Evolutionary conservation across 2,329 filamentous ascomycete genomes (phyloP).

Genomic region (Neonectria ditissima): DNA sequence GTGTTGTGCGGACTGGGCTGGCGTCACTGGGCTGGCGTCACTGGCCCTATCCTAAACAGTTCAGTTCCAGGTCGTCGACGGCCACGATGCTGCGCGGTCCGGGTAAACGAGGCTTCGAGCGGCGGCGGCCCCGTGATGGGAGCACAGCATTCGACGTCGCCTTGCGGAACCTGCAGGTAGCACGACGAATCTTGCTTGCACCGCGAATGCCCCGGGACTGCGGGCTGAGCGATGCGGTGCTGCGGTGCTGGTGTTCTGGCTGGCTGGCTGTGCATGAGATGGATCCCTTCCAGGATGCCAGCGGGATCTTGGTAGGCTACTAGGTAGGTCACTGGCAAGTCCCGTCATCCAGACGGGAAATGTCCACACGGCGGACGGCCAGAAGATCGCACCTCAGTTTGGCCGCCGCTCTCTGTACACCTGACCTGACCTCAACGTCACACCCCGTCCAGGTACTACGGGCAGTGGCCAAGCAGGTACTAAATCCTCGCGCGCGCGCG

Average conservation of each 20-base stretch:
- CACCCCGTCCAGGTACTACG: conserved; percentile 11
- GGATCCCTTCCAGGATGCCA: neutral
- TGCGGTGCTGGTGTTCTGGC: no score
- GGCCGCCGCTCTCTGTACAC: neutral
- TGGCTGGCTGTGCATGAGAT: neutral
- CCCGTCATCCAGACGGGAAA: neutral
- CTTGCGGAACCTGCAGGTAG: neutral
- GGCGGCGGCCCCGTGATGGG: conserved; percentile 3
- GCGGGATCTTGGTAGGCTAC: neutral
- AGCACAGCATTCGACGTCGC: neutral
- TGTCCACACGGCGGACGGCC: neutral
- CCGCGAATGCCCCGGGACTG: no score
- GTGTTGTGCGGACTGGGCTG: no score
- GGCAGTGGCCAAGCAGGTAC: conserved; percentile 4
- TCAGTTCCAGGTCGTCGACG: conserved; percentile 1
- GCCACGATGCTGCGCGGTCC: neutral
- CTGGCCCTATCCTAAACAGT: neutral
- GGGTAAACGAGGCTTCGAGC: conserved; percentile 39
- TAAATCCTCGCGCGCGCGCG: neutral
- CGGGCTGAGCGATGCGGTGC: neutral
- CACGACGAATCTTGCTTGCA: no score
- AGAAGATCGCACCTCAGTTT: neutral
- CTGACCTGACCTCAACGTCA: conserved; percentile 12
- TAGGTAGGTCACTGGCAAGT: neutral
- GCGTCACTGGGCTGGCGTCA: neutral